A percentile compares a stretch with the other conserved stretches of the same genome.
phyloP scores from a whole-genome alignment of 208 protist genomes.

The Lotmaria passim region DNA sequence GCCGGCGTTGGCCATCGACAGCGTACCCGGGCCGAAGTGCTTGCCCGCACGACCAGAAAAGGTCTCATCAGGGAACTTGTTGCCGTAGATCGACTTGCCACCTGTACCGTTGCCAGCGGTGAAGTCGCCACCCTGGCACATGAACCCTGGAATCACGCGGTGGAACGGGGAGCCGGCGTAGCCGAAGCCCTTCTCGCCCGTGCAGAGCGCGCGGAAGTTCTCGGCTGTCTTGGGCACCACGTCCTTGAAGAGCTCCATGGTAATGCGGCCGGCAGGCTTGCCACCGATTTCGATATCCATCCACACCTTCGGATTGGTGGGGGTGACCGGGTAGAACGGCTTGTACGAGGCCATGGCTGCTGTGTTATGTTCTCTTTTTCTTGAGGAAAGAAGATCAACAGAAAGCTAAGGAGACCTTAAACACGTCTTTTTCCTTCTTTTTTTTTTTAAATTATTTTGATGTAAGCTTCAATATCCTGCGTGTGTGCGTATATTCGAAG shows the following conservation, averaged over 20 bases:
- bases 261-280: constrained; percentile 44
- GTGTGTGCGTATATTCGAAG: no score
- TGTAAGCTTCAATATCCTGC: constrained; percentile 6
- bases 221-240: constrained; percentile 66
- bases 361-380: background rate
- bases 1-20: constrained; percentile 93
- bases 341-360: constrained; percentile 65
- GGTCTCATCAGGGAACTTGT: constrained; percentile 63
- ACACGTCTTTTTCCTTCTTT: background rate
- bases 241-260: constrained; percentile 61
- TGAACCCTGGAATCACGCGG: constrained; percentile 63
- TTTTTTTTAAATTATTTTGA: no score
- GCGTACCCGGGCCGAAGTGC: constrained; percentile 71
- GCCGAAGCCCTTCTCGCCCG: constrained; percentile 64
- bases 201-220: constrained; percentile 71
- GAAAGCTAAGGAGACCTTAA: background rate
- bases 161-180: constrained; percentile 53
- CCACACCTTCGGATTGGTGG: constrained; percentile 78
- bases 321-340: constrained; percentile 78
- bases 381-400: constrained; percentile 19
- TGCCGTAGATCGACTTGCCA: constrained; percentile 70
- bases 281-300: constrained; percentile 57
- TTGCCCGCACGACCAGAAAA: constrained; percentile 60
- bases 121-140: constrained; percentile 74
- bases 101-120: constrained; percentile 61